These are phyloP conservation scores for Cordyceps tenuipes DNA, from an alignment of 2,329 filamentous ascomycete species.

Conservation along the genomic window DNA sequence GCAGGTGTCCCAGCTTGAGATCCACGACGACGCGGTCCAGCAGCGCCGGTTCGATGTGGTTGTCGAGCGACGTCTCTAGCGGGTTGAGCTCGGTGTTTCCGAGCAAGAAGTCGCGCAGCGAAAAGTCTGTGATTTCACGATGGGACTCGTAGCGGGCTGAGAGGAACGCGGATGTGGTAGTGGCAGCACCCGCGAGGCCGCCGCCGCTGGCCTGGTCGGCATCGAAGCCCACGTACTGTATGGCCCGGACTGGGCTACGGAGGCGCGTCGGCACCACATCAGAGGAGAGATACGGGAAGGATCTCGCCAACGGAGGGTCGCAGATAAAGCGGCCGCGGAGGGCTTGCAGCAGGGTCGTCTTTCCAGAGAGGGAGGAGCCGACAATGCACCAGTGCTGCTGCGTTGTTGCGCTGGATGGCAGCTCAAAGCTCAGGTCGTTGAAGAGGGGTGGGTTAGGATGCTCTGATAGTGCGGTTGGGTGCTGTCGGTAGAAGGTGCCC, in stretches of 20 bases:
- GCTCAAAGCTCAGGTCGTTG: slow-evolving; percentile 56
- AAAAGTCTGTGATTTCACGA: slow-evolving; percentile 81
- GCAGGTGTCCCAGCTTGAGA: slow-evolving; percentile 57
- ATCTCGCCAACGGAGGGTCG: slow-evolving; percentile 64
- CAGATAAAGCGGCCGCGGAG: slow-evolving; percentile 68
- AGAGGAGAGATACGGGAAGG: slow-evolving; percentile 69
- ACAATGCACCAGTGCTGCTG: slow-evolving; percentile 73
- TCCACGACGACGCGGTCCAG: slow-evolving; percentile 59
- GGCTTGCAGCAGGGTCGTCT: slow-evolving; percentile 75
- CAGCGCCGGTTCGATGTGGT: slow-evolving; percentile 37
- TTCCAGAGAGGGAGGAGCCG: slow-evolving; percentile 67
- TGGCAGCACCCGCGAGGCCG: slow-evolving; percentile 40
- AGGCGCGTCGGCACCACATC: slow-evolving; percentile 48
- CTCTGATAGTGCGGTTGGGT: slow-evolving; percentile 47
- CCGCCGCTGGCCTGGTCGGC: slow-evolving; percentile 51
- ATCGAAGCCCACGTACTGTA: slow-evolving; percentile 88
- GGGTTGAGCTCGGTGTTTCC: slow-evolving; percentile 81
- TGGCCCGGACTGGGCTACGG: slow-evolving; percentile 55
- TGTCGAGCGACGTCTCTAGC: slow-evolving; percentile 31
- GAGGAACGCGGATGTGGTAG: slow-evolving; percentile 67
- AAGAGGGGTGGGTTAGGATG: slow-evolving; percentile 66
- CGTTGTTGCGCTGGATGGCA: slow-evolving; percentile 47
- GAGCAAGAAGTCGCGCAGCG: slow-evolving; percentile 68
- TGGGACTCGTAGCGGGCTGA: slow-evolving; percentile 85
- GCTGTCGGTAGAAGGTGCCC: slow-evolving; percentile 74